Evolutionary conservation across 805 yeast genomes (phyloP).

Genomic region (Candida jianshihensis): DNA sequence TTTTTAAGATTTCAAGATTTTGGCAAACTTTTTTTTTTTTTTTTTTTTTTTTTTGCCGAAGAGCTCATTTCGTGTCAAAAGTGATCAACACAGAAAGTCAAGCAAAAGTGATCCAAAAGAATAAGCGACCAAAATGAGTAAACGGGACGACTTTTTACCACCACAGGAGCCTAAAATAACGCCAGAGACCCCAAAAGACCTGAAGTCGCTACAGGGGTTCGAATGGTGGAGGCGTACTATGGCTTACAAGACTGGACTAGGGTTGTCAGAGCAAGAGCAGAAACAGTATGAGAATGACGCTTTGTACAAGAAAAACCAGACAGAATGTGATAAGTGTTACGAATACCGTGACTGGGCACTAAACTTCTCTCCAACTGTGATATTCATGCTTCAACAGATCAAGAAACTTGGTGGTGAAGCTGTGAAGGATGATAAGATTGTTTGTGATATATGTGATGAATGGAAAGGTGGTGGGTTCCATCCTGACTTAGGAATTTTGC

Average conservation of each 20-base stretch:
- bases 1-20: neutral
- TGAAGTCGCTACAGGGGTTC: constrained; percentile 36
- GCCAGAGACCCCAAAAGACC: constrained; percentile 9
- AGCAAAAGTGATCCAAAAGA: no score
- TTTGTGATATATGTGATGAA: constrained; percentile 81
- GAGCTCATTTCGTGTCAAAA: no score
- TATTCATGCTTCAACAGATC: constrained; percentile 82
- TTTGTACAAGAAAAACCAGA: constrained; percentile 33
- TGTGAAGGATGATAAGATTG: constrained; percentile 45
- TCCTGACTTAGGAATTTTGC: constrained; percentile 77
- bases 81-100: no score
- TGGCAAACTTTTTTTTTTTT: neutral
- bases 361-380: constrained; percentile 73
- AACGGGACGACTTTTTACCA: neutral
- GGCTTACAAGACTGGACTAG: constrained; percentile 65
- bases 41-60: neutral
- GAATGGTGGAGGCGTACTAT: constrained; percentile 79
- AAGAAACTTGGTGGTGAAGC: constrained; percentile 47
- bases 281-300: constrained; percentile 51
- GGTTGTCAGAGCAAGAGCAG: constrained; percentile 45
- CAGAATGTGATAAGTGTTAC: constrained; percentile 63
- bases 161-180: constrained; percentile 3
- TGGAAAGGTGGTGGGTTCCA: constrained; percentile 87
- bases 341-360: constrained; percentile 77
- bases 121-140: neutral